Conservation (phyloP, 805 yeast genomes). For the Saccharomycopsis olivae region DNA sequence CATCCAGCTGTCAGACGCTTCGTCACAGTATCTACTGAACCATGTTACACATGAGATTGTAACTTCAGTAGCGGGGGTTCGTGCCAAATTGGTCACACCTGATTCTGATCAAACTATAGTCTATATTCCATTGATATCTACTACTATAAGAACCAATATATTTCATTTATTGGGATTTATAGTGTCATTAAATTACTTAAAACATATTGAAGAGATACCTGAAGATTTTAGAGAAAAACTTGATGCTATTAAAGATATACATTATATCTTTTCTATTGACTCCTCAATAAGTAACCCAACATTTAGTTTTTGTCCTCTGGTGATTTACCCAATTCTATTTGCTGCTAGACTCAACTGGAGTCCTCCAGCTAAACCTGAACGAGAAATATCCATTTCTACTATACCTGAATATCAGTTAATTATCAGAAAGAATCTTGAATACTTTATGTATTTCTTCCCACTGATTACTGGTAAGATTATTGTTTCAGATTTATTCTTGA, state of each 20-base stretch:
- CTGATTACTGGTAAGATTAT: background rate
- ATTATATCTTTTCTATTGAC: conserved; percentile 1
- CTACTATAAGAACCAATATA: conserved; percentile 3
- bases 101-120: background rate
- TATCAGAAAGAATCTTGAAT: background rate
- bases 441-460: conserved; percentile 6
- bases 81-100: background rate
- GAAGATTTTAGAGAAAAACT: background rate
- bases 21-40: background rate
- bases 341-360: background rate
- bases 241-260: background rate
- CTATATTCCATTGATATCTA: conserved; percentile 6
- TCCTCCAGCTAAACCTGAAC: background rate
- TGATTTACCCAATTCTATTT: background rate
- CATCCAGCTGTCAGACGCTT: background rate
- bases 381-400: background rate
- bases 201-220: background rate
- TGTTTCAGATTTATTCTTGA: conserved; percentile 5
- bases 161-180: background rate
- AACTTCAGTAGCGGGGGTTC: conserved; percentile 4
- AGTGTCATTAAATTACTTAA: background rate
- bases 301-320: conserved; percentile 1
- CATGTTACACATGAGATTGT: conserved; percentile 6
- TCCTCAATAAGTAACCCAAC: conserved; percentile 3
- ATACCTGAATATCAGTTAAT: background rate